Conservation (phyloP, 2,329 filamentous ascomycete genomes). For the Calonectria montana region DNA sequence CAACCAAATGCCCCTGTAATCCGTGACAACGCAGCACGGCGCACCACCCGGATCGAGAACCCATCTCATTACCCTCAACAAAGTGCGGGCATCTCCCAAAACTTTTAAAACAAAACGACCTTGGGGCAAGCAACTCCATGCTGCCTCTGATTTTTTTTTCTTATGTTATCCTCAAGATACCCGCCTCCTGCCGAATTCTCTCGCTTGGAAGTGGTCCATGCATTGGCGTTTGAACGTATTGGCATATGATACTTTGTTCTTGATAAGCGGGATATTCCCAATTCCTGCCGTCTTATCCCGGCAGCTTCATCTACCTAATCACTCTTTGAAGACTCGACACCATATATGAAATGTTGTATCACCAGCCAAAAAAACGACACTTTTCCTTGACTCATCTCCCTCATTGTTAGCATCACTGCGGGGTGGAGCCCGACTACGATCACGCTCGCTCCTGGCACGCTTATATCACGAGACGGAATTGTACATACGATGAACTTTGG, state of each 20-base stretch:
- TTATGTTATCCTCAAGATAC: constrained; percentile 41
- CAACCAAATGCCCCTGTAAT: constrained; percentile 80
- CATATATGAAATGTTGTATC: constrained; percentile 8
- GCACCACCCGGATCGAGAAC: constrained; percentile 95
- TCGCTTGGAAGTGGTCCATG: constrained; percentile 43
- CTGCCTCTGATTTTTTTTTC: background rate
- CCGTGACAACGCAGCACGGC: constrained; percentile 88
- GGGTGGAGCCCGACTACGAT: constrained; percentile 9
- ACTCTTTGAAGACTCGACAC: constrained; percentile 24
- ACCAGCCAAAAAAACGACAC: constrained; percentile 7
- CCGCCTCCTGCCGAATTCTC: constrained; percentile 41
- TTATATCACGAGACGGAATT: constrained; percentile 43
- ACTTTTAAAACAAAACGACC: constrained; percentile 74
- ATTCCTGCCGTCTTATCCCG: constrained; percentile 3
- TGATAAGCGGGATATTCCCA: constrained; percentile 16
- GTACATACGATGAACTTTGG: constrained; percentile 40
- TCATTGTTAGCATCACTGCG: constrained; percentile 16
- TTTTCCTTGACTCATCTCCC: constrained; percentile 7
- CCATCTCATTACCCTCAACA: constrained; percentile 90
- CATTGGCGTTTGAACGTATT: constrained; percentile 33
- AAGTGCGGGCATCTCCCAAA: constrained; percentile 95
- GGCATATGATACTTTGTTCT: constrained; percentile 31
- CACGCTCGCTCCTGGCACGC: constrained; percentile 25
- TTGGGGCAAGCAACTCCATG: constrained; percentile 14
- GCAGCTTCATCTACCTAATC: constrained; percentile 23